Conservation (phyloP, 345 rosid genomes). For the Euphorbia pulcherrima region DNA sequence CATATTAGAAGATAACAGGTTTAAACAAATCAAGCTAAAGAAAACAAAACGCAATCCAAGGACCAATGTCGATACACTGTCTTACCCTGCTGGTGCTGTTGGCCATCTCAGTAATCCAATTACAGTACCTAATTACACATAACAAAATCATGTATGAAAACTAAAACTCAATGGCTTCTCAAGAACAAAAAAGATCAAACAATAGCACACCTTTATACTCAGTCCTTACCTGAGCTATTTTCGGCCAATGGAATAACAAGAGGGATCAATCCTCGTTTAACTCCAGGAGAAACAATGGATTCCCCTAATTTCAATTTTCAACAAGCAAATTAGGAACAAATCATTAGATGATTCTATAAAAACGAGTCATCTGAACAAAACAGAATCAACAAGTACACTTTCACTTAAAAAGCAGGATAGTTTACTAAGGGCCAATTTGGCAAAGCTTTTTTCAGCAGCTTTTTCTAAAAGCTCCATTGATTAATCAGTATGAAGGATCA, state of each 20-base stretch:
- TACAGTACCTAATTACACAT: slow-evolving; percentile 8
- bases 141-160: slow-evolving; percentile 3
- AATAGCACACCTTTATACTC: neutral
- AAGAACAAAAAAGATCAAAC: slow-evolving; percentile 1
- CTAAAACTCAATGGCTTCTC: slow-evolving; percentile 9
- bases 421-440: too few species aligned
- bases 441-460: too few species aligned
- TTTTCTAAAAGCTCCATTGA: too few species aligned
- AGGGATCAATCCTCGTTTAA: slow-evolving; percentile 24
- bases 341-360: neutral
- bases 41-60: neutral
- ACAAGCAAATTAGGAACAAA: neutral
- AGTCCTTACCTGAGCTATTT: slow-evolving; percentile 22
- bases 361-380: slow-evolving; percentile 2
- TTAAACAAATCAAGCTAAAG: neutral
- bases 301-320: slow-evolving; percentile 11
- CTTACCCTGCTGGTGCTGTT: slow-evolving; percentile 30
- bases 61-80: neutral
- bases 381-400: neutral
- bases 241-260: slow-evolving; percentile 23
- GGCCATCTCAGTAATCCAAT: slow-evolving; percentile 33
- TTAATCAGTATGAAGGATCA: too few species aligned
- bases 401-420: neutral
- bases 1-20: slow-evolving; percentile 9
- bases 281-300: slow-evolving; percentile 19